Evolutionary conservation across 2,329 filamentous ascomycete genomes (phyloP).

Genomic region (Chrysoporthe deuterocubensis): DNA sequence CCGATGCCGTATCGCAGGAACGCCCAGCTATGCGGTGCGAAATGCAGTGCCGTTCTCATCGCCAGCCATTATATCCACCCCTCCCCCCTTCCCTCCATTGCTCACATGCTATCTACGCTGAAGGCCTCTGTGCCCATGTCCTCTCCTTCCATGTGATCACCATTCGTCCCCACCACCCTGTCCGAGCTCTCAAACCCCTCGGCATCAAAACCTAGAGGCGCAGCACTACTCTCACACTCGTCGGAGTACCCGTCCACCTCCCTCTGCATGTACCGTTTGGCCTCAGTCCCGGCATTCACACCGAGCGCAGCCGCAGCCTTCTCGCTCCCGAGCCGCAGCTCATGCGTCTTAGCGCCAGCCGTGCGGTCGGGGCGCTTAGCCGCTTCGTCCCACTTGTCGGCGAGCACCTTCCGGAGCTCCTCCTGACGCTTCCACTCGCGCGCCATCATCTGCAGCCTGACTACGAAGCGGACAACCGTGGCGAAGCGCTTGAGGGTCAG

Average conservation of each 20-base stretch:
- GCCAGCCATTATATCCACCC: too few relatives aligned
- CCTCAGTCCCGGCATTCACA: neutral
- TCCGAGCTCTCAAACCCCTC: slow-evolving; percentile 13
- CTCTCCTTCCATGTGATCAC: neutral
- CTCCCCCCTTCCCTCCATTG: neutral
- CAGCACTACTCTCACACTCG: slow-evolving; percentile 16
- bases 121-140: slow-evolving; percentile 15
- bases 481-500: slow-evolving; percentile 50
- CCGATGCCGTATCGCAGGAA: neutral
- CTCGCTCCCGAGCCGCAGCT: neutral
- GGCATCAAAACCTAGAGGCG: slow-evolving; percentile 15
- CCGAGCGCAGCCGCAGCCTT: slow-evolving; percentile 3
- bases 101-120: slow-evolving; percentile 19
- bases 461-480: slow-evolving; percentile 56
- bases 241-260: slow-evolving; percentile 9
- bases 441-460: slow-evolving; percentile 53
- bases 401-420: slow-evolving; percentile 51
- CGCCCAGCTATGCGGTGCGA: slow-evolving; percentile 1
- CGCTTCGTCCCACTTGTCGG: slow-evolving; percentile 48
- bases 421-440: slow-evolving; percentile 57
- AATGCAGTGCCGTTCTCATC: neutral
- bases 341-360: slow-evolving; percentile 2
- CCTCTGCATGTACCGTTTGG: slow-evolving; percentile 12
- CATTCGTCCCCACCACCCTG: neutral
- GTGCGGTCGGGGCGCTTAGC: neutral